Conservation (phyloP, 345 rosid species). For the Aquilaria malaccensis region DNA sequence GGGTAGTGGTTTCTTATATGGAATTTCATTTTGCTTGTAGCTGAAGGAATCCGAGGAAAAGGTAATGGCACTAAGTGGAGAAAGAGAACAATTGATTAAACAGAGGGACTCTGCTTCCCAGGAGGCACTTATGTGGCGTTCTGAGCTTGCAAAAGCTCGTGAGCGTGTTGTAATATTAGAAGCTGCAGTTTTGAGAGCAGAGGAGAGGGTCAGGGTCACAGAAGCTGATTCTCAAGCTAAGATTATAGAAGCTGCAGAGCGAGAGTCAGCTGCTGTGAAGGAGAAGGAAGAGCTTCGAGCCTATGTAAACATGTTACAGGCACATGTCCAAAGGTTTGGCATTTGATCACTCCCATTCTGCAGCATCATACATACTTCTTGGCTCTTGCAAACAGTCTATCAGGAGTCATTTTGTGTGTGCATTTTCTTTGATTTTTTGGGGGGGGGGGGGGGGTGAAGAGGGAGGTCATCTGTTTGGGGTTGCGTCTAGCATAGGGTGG, state of each 20-base stretch:
- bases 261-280: constrained; percentile 59
- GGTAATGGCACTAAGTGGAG: constrained; percentile 42
- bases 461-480: no score
- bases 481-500: no score
- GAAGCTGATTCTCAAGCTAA: constrained; percentile 76
- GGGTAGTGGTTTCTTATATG: constrained; percentile 9
- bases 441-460: no score
- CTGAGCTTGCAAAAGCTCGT: constrained; percentile 94
- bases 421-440: no score
- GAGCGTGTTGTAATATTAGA: constrained; percentile 86
- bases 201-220: constrained; percentile 81
- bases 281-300: constrained; percentile 92
- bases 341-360: constrained; percentile 4
- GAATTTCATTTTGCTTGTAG: constrained; percentile 29
- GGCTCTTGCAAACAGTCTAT: no score
- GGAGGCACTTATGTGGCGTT: constrained; percentile 96
- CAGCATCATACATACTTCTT: not conserved
- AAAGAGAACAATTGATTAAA: constrained; percentile 67
- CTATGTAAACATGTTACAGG: constrained; percentile 68
- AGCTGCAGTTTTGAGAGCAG: constrained; percentile 87
- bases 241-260: constrained; percentile 70
- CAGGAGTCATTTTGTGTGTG: no score
- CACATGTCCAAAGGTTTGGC: constrained; percentile 83
- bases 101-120: constrained; percentile 83
- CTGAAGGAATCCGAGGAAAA: constrained; percentile 71